Evolutionary conservation across 768 basidiomycete species (phyloP).

Genomic region (Lentinula detonsa): DNA sequence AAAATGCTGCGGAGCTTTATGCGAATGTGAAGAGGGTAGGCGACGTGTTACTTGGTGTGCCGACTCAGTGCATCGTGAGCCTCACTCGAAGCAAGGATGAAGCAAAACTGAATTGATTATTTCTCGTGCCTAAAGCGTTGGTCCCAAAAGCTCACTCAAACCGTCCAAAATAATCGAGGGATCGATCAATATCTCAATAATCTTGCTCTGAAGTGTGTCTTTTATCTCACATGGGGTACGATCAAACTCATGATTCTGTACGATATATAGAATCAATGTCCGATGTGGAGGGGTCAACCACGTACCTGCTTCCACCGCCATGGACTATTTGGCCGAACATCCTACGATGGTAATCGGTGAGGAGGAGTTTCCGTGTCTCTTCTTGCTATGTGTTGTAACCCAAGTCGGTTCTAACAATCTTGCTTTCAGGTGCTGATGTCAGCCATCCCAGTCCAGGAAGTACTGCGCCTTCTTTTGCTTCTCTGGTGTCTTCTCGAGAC

Average conservation of each 20-base stretch:
- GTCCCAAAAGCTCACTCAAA: slow-evolving; percentile 16
- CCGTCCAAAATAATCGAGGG: neutral
- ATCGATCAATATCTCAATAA: slow-evolving; percentile 56
- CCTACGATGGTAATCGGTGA: slow-evolving; percentile 57
- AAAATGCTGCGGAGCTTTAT: slow-evolving; percentile 22
- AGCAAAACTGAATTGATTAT: slow-evolving; percentile 27
- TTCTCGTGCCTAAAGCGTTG: slow-evolving; percentile 16
- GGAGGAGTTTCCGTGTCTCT: neutral
- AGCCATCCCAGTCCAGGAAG: slow-evolving; percentile 19
- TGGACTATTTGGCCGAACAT: slow-evolving; percentile 24
- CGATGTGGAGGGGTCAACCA: slow-evolving; percentile 64
- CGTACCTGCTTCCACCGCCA: slow-evolving; percentile 36
- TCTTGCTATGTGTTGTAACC: neutral
- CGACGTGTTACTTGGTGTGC: slow-evolving; percentile 45
- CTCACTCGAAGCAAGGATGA: neutral
- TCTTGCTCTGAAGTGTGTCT: slow-evolving; percentile 50
- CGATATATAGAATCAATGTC: slow-evolving; percentile 46
- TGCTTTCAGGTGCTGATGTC: slow-evolving; percentile 23
- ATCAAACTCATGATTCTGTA: neutral
- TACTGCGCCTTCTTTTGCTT: slow-evolving; percentile 20
- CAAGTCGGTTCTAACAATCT: neutral
- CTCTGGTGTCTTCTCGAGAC: slow-evolving; percentile 51
- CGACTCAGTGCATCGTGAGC: slow-evolving; percentile 60
- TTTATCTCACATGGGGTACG: neutral
- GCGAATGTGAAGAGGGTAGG: slow-evolving; percentile 24